These are phyloP conservation scores for Cryptococcus amylolentus DNA, from an alignment of 1,284 basidiomycete genomes.

Conservation along the genomic window DNA sequence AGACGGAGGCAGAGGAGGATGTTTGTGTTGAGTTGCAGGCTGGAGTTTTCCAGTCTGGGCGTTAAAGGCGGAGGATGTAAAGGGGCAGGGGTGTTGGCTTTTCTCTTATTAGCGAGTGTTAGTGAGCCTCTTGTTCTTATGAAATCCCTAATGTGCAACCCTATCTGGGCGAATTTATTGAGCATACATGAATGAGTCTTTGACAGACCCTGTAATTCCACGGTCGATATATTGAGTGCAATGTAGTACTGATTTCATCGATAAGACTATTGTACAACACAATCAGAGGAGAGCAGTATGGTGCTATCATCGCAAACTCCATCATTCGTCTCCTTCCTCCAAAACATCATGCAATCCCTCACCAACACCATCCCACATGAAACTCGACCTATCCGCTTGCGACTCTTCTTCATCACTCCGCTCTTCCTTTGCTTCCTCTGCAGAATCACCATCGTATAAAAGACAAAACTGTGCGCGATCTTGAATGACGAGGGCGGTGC, in stretches of 20 bases:
- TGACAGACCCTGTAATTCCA: too few species aligned
- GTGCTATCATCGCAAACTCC: not conserved
- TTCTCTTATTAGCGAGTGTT: not conserved
- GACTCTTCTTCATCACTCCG: slow-evolving; percentile 3
- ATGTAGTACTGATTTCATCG: too few species aligned
- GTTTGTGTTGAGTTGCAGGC: too few species aligned
- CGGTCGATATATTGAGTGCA: too few species aligned
- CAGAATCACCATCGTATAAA: slow-evolving; percentile 27
- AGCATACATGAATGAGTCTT: too few species aligned
- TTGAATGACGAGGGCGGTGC: slow-evolving; percentile 24
- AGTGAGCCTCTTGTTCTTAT: too few species aligned
- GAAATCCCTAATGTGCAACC: too few species aligned
- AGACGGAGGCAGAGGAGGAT: too few species aligned
- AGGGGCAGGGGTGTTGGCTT: not conserved
- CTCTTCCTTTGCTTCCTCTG: not conserved
- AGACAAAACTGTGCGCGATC: slow-evolving; percentile 31
- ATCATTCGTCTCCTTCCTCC: slow-evolving; percentile 21
- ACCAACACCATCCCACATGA: slow-evolving; percentile 7
- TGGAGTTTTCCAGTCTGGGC: too few species aligned
- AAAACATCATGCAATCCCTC: slow-evolving; percentile 24
- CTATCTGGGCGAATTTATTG: too few species aligned
- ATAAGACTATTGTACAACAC: too few species aligned
- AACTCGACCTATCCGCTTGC: slow-evolving; percentile 1
- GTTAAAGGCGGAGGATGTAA: not conserved
- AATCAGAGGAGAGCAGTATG: too few species aligned